Conservation (phyloP, 495 filamentous ascomycete genomes). For the Penicillium paxilli region DNA sequence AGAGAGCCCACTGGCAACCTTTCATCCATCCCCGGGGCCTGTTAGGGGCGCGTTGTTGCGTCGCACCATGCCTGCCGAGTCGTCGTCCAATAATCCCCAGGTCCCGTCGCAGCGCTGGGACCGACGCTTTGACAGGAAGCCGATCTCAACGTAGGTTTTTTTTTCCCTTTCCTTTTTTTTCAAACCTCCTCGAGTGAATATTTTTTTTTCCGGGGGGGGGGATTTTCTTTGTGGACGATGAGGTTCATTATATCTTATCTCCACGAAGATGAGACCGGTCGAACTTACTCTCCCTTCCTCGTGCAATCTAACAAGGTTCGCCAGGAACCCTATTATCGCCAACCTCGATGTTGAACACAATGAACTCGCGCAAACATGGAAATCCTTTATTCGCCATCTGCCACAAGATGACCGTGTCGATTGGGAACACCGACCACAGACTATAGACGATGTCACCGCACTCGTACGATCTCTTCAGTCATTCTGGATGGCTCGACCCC, state of each 20-base stretch:
- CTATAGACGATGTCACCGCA: constrained; percentile 30
- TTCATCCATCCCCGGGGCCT: constrained; percentile 8
- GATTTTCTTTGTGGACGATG: background rate
- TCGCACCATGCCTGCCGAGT: constrained; percentile 24
- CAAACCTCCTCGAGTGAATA: too few species aligned
- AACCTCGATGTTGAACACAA: constrained; percentile 48
- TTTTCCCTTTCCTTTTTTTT: background rate
- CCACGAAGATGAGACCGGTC: background rate
- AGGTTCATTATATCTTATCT: background rate
- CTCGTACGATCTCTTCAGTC: constrained; percentile 33
- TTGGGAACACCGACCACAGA: constrained; percentile 37
- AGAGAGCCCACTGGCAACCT: background rate
- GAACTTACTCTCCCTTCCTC: background rate
- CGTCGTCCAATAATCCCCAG: constrained; percentile 2
- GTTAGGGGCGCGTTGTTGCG: constrained; percentile 12
- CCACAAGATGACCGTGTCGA: constrained; percentile 32
- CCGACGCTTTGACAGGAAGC: constrained; percentile 26
- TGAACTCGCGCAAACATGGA: constrained; percentile 46
- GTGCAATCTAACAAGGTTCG: background rate
- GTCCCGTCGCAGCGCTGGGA: constrained; percentile 16
- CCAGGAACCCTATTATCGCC: constrained; percentile 35
- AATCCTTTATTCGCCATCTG: constrained; percentile 37
- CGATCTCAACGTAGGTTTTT: constrained; percentile 23
- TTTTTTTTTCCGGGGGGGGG: background rate
- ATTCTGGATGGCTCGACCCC: constrained; percentile 31